Evolutionary conservation across 2,329 filamentous ascomycete species (phyloP).

Genomic region (Boeremia lycopersici): DNA sequence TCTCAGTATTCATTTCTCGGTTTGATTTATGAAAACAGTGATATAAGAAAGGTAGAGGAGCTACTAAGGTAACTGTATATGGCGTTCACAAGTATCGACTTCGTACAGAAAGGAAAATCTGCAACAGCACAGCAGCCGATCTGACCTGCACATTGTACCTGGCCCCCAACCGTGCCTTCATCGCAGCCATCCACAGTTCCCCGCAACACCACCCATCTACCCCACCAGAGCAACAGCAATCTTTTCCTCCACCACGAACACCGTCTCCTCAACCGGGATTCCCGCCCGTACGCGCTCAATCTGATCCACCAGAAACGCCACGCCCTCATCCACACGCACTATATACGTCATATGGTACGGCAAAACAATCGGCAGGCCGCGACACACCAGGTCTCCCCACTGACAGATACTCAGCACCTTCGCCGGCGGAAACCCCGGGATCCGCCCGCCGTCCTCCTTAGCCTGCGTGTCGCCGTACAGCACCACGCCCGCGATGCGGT

Average conservation of each 20-base stretch:
- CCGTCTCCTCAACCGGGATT: slow-evolving; percentile 37
- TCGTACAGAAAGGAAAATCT: no score
- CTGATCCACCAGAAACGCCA: slow-evolving; percentile 35
- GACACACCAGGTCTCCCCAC: slow-evolving; percentile 58
- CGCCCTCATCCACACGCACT: slow-evolving; percentile 33
- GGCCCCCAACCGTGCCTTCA: no score
- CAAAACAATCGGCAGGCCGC: slow-evolving; percentile 48
- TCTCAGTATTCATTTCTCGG: no score
- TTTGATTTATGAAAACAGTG: no score
- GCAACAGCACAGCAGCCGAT: no score
- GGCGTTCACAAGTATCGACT: no score
- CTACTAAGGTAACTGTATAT: no score
- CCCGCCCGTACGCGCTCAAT: slow-evolving; percentile 35
- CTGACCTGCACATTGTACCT: no score
- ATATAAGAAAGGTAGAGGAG: no score
- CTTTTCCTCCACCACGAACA: slow-evolving; percentile 28
- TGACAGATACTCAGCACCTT: slow-evolving; percentile 59
- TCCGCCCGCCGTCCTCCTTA: slow-evolving; percentile 46
- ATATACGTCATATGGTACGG: slow-evolving; percentile 43
- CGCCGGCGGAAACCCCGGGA: slow-evolving; percentile 49
- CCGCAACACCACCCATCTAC: background rate
- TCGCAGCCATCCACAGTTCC: no score
- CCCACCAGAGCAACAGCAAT: slow-evolving; percentile 18
- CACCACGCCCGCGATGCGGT: slow-evolving; percentile 50
- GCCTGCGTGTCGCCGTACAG: slow-evolving; percentile 57